Evolutionary conservation across 225 moss, liverwort and hornwort species (phyloP).

Genomic region (Pseudoscleropodium purum): DNA sequence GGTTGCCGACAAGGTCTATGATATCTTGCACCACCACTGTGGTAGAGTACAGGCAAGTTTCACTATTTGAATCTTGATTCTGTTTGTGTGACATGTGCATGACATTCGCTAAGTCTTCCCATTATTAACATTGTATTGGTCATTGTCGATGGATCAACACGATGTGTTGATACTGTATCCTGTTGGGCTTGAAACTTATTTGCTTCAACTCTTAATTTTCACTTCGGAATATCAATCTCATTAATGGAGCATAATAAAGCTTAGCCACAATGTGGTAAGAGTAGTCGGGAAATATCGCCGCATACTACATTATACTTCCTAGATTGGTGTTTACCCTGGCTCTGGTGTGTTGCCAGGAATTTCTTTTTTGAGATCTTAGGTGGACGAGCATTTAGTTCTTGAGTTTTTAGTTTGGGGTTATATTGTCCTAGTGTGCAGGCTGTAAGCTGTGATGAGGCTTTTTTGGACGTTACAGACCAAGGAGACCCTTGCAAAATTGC

Average conservation of each 20-base stretch:
- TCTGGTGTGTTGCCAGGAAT: neutral
- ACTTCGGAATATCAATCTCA: neutral
- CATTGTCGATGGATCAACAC: neutral
- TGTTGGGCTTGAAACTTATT: neutral
- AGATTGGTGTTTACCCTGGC: neutral
- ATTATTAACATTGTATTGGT: neutral
- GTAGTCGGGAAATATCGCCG: neutral
- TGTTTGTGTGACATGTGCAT: neutral
- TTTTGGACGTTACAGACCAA: conserved; percentile 80
- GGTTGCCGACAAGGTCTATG: conserved; percentile 94
- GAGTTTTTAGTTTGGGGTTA: neutral
- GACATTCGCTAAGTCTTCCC: neutral
- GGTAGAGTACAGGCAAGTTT: conserved; percentile 73
- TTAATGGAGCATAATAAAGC: neutral
- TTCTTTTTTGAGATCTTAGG: neutral
- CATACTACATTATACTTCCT: neutral
- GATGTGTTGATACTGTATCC: neutral
- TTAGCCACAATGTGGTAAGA: neutral
- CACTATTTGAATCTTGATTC: neutral
- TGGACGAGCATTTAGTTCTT: neutral
- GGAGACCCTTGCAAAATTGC: conserved; percentile 77
- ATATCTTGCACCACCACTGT: conserved; percentile 86
- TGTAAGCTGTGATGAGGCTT: conserved; percentile 99
- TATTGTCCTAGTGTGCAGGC: conserved; percentile 42
- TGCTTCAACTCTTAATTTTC: neutral